Conservation (phyloP, 73 alveolate species). For the Paramecium bursaria region DNA sequence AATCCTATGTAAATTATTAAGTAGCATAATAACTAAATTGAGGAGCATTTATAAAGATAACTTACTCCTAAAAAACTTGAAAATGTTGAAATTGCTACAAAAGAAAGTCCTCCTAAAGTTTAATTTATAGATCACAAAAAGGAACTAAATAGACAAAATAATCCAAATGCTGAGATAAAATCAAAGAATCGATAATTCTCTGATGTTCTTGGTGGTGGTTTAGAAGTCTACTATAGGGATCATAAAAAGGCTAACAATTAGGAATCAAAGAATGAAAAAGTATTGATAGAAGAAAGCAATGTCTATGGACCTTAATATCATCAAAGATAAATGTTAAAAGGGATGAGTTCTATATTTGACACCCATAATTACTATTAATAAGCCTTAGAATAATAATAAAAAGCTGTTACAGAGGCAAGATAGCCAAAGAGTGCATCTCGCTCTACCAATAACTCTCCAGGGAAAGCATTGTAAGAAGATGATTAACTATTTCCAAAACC, state of each 20-base stretch:
- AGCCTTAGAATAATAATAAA: conserved; percentile 10
- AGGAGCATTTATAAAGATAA: no score
- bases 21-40: no score
- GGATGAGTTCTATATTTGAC: conserved; percentile 54
- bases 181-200: conserved; percentile 15
- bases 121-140: no score
- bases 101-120: no score
- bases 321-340: conserved; percentile 38
- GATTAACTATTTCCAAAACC: conserved; percentile 34
- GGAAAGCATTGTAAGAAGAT: conserved; percentile 31
- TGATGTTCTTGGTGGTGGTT: conserved; percentile 40
- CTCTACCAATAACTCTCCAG: conserved; percentile 32
- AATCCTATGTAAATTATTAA: no score
- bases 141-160: conserved; percentile 10
- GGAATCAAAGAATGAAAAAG: not conserved
- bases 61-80: no score
- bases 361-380: conserved; percentile 34
- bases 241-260: not conserved
- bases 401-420: conserved; percentile 7
- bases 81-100: no score
- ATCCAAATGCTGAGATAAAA: conserved; percentile 54
- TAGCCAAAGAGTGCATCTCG: conserved; percentile 14
- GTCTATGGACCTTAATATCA: conserved; percentile 35
- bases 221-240: conserved; percentile 17
- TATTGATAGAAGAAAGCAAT: conserved; percentile 46